These are phyloP conservation scores for Coniosporium apollinis DNA, from an alignment of 495 filamentous ascomycete species.

Conservation along the genomic window DNA sequence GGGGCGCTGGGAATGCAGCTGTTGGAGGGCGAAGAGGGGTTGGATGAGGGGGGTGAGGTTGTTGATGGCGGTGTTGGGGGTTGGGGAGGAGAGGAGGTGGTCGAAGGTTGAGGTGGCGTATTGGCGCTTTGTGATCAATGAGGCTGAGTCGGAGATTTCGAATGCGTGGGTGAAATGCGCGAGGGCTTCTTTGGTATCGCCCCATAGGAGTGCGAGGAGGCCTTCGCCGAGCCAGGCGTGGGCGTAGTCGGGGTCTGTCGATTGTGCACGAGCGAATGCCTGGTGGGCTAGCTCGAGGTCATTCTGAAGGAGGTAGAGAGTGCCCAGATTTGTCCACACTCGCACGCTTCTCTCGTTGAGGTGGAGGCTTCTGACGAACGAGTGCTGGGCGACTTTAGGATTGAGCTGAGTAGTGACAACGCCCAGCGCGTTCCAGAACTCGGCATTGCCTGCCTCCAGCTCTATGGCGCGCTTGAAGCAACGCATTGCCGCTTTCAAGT, in stretches of 20 bases:
- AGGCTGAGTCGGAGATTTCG: constrained; percentile 69
- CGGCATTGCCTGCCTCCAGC: constrained; percentile 81
- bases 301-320: constrained; percentile 68
- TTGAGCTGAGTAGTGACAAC: constrained; percentile 74
- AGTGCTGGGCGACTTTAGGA: constrained; percentile 78
- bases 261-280: constrained; percentile 80
- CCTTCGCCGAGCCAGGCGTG: constrained; percentile 92
- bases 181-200: constrained; percentile 56
- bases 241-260: constrained; percentile 79
- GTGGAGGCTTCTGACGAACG: constrained; percentile 80
- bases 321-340: constrained; percentile 80
- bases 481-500: constrained; percentile 64
- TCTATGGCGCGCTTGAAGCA: constrained; percentile 97
- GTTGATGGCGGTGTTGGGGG: constrained; percentile 35
- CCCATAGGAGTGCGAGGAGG: constrained; percentile 57
- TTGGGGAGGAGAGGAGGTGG: constrained; percentile 41
- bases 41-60: constrained; percentile 46
- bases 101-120: constrained; percentile 71
- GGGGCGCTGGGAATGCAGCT: constrained; percentile 52
- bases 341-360: constrained; percentile 76
- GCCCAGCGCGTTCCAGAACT: constrained; percentile 95
- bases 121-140: constrained; percentile 50
- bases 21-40: constrained; percentile 76
- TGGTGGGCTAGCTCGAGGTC: constrained; percentile 72
- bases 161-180: constrained; percentile 88